These are phyloP conservation scores for Globisporangium spinosum DNA, from an alignment of 352 stramenopile genomes.

Conservation along the genomic window DNA sequence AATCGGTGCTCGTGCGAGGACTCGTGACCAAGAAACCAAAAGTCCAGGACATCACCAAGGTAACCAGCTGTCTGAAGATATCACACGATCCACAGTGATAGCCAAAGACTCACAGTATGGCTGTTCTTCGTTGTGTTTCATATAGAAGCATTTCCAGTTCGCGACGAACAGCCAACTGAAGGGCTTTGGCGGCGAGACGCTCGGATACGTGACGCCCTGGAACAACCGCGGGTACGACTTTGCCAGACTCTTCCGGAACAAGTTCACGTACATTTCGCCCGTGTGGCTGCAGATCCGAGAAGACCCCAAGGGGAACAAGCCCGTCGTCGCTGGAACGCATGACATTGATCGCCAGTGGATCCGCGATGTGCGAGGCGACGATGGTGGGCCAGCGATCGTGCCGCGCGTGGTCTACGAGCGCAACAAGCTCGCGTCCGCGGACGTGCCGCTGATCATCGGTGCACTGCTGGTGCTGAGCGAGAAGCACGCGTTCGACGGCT, in stretches of 20 bases:
- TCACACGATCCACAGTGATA: background rate
- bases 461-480: constrained; percentile 39
- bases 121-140: background rate
- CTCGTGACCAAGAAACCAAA: constrained; percentile 53
- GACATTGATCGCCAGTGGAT: constrained; percentile 70
- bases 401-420: constrained; percentile 80
- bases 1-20: constrained; percentile 38
- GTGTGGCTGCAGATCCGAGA: constrained; percentile 82
- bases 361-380: constrained; percentile 32
- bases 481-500: constrained; percentile 54
- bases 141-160: constrained; percentile 35
- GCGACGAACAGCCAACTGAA: constrained; percentile 17
- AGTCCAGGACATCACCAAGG: constrained; percentile 40
- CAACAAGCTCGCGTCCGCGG: constrained; percentile 44
- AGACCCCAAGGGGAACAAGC: constrained; percentile 32
- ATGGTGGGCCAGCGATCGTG: constrained; percentile 45
- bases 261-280: constrained; percentile 75
- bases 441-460: constrained; percentile 54
- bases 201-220: constrained; percentile 82
- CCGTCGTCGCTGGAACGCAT: constrained; percentile 64
- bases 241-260: constrained; percentile 61
- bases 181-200: constrained; percentile 46
- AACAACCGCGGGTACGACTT: constrained; percentile 76
- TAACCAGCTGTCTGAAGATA: background rate
- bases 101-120: background rate